Conservation (phyloP, 306 rosid species). For the Ziziphus jujuba region DNA sequence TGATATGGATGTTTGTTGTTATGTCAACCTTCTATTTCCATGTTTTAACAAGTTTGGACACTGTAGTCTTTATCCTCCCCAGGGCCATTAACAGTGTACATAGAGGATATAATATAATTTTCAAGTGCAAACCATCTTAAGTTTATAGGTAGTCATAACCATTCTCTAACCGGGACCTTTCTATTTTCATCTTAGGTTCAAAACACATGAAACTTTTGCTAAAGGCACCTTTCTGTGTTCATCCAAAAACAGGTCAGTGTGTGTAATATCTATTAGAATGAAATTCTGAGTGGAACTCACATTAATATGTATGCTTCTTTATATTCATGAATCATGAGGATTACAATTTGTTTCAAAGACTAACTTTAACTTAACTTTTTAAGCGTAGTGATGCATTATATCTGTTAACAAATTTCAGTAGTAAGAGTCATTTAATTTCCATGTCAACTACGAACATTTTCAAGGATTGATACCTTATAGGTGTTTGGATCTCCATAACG, state of each 20-base stretch:
- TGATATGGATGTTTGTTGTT: conserved; percentile 68
- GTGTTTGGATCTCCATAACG: conserved; percentile 10
- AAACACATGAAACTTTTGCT: conserved; percentile 90
- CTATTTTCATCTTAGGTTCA: conserved; percentile 55
- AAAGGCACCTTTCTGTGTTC: conserved; percentile 88
- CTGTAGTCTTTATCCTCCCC: not conserved
- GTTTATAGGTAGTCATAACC: not conserved
- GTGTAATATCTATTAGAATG: not conserved
- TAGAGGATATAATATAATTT: not conserved
- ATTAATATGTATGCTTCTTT: too few relatives aligned
- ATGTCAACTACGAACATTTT: not conserved
- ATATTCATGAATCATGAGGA: too few relatives aligned
- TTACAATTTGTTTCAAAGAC: too few relatives aligned
- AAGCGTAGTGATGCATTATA: too few relatives aligned
- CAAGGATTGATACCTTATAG: conserved; percentile 3
- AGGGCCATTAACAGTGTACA: not conserved
- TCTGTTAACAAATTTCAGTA: too few relatives aligned
- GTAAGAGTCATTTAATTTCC: not conserved
- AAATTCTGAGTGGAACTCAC: too few relatives aligned
- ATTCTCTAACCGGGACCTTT: conserved; percentile 4
- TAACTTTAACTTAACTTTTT: too few relatives aligned
- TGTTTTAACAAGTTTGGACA: conserved; percentile 3
- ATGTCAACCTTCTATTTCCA: conserved; percentile 9
- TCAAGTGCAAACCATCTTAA: not conserved
- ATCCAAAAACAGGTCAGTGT: conserved; percentile 74